Percentiles rank a stretch among this genome's conserved stretches.
Evolutionary conservation across 2,329 filamentous ascomycete species (phyloP).

Genomic region (Colletotrichum spaethianum): DNA sequence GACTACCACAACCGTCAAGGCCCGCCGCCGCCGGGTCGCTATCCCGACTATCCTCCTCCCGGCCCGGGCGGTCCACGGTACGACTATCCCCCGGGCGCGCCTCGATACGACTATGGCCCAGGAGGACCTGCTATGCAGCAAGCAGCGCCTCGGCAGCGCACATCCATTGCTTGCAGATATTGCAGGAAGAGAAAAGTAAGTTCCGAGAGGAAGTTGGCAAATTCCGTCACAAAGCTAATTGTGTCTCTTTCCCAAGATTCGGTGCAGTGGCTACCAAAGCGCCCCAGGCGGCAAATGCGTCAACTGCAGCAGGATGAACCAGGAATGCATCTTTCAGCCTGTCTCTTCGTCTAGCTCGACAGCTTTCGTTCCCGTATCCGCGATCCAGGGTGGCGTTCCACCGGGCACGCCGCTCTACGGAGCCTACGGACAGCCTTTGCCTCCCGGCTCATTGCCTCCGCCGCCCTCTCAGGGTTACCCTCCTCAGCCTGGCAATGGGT

Average conservation of each 20-base stretch:
- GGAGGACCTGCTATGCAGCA: constrained; percentile 59
- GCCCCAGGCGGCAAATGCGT: constrained; percentile 72
- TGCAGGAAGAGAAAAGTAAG: constrained; percentile 73
- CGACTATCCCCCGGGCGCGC: constrained; percentile 44
- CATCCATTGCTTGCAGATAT: constrained; percentile 73
- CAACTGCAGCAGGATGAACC: constrained; percentile 73
- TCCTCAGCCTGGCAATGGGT: constrained; percentile 46
- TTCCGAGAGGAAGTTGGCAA: neutral
- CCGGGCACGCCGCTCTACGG: constrained; percentile 70
- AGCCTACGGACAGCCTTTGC: constrained; percentile 70
- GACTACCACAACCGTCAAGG: constrained; percentile 54
- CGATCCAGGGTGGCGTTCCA: constrained; percentile 70
- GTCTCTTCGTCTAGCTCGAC: constrained; percentile 70
- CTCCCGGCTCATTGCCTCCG: constrained; percentile 42
- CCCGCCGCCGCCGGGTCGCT: constrained; percentile 48
- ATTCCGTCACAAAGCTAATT: constrained; percentile 5
- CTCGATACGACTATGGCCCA: constrained; percentile 50
- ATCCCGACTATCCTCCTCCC: constrained; percentile 51
- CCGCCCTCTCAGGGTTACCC: constrained; percentile 36
- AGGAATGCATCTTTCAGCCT: constrained; percentile 74
- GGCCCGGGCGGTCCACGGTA: constrained; percentile 37
- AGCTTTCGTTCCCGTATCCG: constrained; percentile 72
- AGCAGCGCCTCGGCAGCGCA: constrained; percentile 70
- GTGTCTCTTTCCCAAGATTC: constrained; percentile 59
- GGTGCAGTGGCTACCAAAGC: constrained; percentile 73